Percentiles rank a stretch among this genome's conserved stretches.
phyloP scores from a whole-genome alignment of 441 rosid species.

The Biscutella laevigata region DNA sequence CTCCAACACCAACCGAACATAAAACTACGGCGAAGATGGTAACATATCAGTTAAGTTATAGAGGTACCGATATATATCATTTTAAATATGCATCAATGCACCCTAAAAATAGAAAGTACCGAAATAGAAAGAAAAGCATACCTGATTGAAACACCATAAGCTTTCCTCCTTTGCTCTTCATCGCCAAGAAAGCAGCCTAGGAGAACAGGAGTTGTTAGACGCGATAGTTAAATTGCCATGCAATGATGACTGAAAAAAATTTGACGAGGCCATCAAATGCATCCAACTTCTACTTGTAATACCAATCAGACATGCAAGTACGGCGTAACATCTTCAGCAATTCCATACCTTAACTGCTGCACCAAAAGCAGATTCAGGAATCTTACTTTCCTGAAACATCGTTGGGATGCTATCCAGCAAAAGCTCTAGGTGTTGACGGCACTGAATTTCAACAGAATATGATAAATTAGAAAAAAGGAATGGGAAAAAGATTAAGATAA shows the following conservation, averaged over 20 bases:
- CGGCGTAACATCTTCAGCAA: constrained; percentile 7
- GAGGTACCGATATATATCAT: neutral
- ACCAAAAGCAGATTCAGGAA: constrained; percentile 94
- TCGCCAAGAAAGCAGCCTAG: constrained; percentile 91
- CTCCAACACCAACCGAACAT: constrained; percentile 83
- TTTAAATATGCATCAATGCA: constrained; percentile 6
- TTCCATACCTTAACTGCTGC: constrained; percentile 82
- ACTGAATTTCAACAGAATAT: constrained; percentile 38
- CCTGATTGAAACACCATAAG: constrained; percentile 96
- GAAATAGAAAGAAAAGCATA: constrained; percentile 20
- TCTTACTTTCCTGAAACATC: constrained; percentile 78
- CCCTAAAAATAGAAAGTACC: neutral
- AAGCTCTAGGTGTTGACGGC: constrained; percentile 90
- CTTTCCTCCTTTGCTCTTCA: constrained; percentile 89
- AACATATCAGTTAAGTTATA: constrained; percentile 10
- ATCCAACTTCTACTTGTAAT: constrained; percentile 8
- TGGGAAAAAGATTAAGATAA: constrained; percentile 3
- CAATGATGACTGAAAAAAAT: constrained; percentile 5
- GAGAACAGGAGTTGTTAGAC: constrained; percentile 5
- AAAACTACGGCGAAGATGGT: constrained; percentile 41
- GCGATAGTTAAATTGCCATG: neutral
- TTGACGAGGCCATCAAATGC: neutral
- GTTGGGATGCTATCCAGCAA: constrained; percentile 91
- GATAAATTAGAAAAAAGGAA: constrained; percentile 1
- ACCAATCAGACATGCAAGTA: constrained; percentile 4